Conservation (phyloP, 257 asterid genomes). For the Ehretia macrophylla region DNA sequence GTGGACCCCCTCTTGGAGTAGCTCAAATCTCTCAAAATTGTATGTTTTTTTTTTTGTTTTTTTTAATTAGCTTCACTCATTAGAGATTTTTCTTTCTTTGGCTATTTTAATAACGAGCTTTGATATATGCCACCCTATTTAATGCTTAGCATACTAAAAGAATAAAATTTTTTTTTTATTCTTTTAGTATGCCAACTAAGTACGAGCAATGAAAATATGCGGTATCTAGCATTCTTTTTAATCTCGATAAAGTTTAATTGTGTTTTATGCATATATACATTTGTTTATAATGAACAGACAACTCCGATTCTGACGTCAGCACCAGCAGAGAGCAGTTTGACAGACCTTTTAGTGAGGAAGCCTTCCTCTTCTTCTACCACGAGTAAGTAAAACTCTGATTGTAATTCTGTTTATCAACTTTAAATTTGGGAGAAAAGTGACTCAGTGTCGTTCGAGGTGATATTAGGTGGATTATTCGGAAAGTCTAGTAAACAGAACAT, state of each 20-base stretch:
- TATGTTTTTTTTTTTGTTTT: constrained; percentile 27
- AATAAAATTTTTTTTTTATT: too few relatives aligned
- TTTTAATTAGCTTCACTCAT: not conserved
- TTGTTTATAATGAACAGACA: too few relatives aligned
- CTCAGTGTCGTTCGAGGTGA: not conserved
- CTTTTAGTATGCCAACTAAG: too few relatives aligned
- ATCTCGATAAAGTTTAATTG: not conserved
- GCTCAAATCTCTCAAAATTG: constrained; percentile 76
- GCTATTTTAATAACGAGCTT: too few relatives aligned
- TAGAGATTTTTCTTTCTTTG: not conserved
- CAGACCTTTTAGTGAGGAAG: constrained; percentile 77
- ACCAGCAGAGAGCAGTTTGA: constrained; percentile 76
- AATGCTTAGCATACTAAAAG: too few relatives aligned
- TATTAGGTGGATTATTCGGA: too few relatives aligned
- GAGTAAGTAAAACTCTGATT: constrained; percentile 31
- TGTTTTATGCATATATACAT: constrained; percentile 1
- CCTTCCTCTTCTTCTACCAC: constrained; percentile 56
- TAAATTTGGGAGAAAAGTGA: not conserved
- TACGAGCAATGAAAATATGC: too few relatives aligned
- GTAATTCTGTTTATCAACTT: not conserved
- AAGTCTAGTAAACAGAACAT: too few relatives aligned
- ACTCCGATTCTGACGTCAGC: constrained; percentile 68
- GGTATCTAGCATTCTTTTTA: constrained; percentile 3
- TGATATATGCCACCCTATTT: not conserved
- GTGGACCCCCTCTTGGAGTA: constrained; percentile 69